Evolutionary conservation across 2,329 filamentous ascomycete species (phyloP), one percentile per base, ranked within the genome.

Genomic region (Aureobasidium uvarum): DNA sequence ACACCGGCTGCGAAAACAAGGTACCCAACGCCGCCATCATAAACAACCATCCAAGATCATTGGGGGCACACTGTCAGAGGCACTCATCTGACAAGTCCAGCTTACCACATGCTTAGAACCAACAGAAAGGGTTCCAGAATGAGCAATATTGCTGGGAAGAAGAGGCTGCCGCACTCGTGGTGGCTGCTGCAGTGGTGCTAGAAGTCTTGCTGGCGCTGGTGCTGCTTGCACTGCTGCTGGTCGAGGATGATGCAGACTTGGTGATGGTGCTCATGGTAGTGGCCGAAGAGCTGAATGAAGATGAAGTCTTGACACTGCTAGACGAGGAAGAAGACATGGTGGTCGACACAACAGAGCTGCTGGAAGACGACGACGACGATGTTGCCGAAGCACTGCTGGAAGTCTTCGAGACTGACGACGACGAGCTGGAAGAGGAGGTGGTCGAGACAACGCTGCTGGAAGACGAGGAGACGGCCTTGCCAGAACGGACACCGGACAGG

Each of bases 331-430:
- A 65, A 16, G 70, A 64, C 31, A 55, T 60, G 23, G 46, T 68
- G 8, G 62, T 66, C 20, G 63, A 60, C 16, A 33, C 62, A n/a
- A 63, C 63, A 18, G 69, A 65, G 62, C 62, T 65, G 46, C 31
- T 38, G 23, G 58, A 62, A 31, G 58, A 48, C 3, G 58, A 50
- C 5, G 58, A 50, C 5, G 43, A 51, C 3, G 13, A 25, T 7
- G 41, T n/a, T 16, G 33, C 25, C 11, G 45, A 25, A 23, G 31
- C 33, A 23, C 33, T 51, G 43, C 20, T 51, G 10, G 38, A 51
- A 52, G 60, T 28, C 33, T 46, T 46, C 43, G 48, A 63, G 20
- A 41, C 39, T 6, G 33, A 48, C 5, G 43, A 52, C 4, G 60
- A 33, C 6, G 38, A 28, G 41, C 62, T 64, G 36, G 65, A n/a